phyloP scores from a whole-genome alignment of 2,329 filamentous ascomycete species.

The Lasiodiplodia citricola region DNA sequence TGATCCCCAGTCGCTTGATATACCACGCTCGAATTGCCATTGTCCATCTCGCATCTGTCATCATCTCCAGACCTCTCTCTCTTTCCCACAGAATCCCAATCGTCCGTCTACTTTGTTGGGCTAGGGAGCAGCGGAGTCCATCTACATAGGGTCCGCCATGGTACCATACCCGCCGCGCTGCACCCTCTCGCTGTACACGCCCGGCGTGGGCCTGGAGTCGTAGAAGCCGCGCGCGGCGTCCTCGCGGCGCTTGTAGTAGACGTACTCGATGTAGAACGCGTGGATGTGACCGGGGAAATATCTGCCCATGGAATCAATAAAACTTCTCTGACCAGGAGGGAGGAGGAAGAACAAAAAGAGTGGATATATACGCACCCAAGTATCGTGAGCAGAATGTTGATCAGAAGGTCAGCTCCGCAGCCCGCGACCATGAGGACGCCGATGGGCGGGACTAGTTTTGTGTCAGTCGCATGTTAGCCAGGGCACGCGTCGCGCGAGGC shows the following conservation, averaged over 20 bases:
- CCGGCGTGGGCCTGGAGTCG: slow-evolving; percentile 63
- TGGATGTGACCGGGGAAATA: slow-evolving; percentile 78
- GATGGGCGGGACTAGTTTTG: slow-evolving; percentile 50
- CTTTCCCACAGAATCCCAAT: not conserved
- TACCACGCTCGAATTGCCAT: not conserved
- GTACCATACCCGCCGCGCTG: slow-evolving; percentile 46
- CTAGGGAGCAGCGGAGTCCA: not conserved
- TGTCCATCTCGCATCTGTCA: not conserved
- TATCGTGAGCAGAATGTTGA: slow-evolving; percentile 55
- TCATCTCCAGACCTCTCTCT: not conserved
- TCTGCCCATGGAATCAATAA: slow-evolving; percentile 41
- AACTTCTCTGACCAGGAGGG: not conserved
- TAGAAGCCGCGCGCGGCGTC: slow-evolving; percentile 64
- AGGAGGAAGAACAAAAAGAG: not conserved
- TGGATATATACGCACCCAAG: slow-evolving; percentile 42
- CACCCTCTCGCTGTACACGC: slow-evolving; percentile 75
- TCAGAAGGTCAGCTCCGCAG: slow-evolving; percentile 55
- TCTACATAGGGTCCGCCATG: not conserved
- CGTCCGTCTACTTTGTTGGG: not conserved
- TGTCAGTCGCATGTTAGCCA: not conserved
- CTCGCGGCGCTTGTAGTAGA: slow-evolving; percentile 78
- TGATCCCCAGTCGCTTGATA: not conserved
- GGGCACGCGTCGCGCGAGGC: not conserved
- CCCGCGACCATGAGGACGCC: slow-evolving; percentile 56
- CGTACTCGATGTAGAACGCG: slow-evolving; percentile 81